phyloP scores from a whole-genome alignment of 768 basidiomycete genomes.

The Epithele typhae region DNA sequence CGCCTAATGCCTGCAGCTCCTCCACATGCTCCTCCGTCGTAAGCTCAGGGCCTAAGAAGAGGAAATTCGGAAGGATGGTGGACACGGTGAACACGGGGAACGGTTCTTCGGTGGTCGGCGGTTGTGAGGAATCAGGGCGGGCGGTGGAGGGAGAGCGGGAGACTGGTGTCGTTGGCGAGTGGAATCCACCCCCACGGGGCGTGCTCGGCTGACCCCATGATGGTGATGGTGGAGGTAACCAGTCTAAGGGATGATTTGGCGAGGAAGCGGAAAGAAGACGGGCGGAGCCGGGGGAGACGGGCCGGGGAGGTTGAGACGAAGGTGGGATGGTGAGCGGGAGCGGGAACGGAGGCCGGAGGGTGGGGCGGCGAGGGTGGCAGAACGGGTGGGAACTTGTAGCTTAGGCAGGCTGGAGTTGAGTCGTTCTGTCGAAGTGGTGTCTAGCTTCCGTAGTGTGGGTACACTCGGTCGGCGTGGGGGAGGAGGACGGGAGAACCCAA shows the following conservation, averaged over 20 bases:
- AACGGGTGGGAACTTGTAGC: slow-evolving; percentile 53
- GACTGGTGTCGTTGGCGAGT: slow-evolving; percentile 31
- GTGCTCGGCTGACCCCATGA: slow-evolving; percentile 25
- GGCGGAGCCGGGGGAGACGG: slow-evolving; percentile 54
- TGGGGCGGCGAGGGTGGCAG: slow-evolving; percentile 50
- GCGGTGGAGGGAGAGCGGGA: slow-evolving; percentile 64
- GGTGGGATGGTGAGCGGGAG: slow-evolving; percentile 53
- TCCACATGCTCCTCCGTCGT: slow-evolving; percentile 69
- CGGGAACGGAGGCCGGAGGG: slow-evolving; percentile 21
- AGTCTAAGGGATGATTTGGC: slow-evolving; percentile 19
- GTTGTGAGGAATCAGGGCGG: slow-evolving; percentile 55
- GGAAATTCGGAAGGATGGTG: slow-evolving; percentile 85
- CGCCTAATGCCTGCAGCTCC: slow-evolving; percentile 68
- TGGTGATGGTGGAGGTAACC: slow-evolving; percentile 29
- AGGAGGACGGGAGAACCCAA: slow-evolving; percentile 47
- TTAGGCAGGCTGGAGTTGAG: slow-evolving; percentile 47
- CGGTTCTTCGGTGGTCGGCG: slow-evolving; percentile 50
- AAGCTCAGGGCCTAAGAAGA: slow-evolving; percentile 89
- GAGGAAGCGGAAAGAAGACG: slow-evolving; percentile 35
- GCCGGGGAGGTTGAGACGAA: slow-evolving; percentile 56
- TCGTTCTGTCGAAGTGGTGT: slow-evolving; percentile 55
- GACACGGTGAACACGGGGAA: slow-evolving; percentile 76
- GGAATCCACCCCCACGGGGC: slow-evolving; percentile 37
- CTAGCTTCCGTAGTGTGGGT: slow-evolving; percentile 56
- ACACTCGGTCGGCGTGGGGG: slow-evolving; percentile 57